phyloP scores from a whole-genome alignment of 2,329 filamentous ascomycete species.

The Claviceps quebecensis region DNA sequence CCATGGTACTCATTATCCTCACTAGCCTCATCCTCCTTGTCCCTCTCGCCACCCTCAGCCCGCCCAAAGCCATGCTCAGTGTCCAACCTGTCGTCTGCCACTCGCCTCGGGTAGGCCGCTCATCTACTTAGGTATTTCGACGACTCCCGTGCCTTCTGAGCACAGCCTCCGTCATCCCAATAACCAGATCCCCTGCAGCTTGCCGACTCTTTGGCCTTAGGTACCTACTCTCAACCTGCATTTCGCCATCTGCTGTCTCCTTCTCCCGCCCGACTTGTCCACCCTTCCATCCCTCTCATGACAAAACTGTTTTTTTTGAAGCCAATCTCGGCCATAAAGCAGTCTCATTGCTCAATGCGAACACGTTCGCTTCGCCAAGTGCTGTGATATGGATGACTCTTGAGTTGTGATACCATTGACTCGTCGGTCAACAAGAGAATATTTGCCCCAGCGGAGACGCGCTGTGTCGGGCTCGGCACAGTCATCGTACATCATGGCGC shows the following conservation, averaged over 20 bases:
- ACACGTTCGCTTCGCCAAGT: background rate
- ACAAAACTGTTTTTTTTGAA: background rate
- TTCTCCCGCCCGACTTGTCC: background rate
- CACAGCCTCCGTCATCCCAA: no score
- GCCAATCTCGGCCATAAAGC: background rate
- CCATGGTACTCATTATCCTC: background rate
- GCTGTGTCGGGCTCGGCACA: background rate
- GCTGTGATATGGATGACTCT: background rate
- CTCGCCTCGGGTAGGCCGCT: no score
- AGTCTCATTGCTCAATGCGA: background rate
- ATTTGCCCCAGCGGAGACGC: background rate
- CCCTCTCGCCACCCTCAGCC: no score
- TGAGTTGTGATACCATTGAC: background rate
- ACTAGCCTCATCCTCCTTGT: background rate
- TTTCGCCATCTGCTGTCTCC: background rate
- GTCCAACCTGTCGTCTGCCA: no score
- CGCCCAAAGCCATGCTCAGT: no score
- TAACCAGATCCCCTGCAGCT: no score
- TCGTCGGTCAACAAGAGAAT: background rate
- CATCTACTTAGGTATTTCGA: no score
- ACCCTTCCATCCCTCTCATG: background rate
- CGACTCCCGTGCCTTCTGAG: no score
- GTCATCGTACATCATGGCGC: slow-evolving; percentile 27
- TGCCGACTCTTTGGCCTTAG: no score
- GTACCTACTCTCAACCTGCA: background rate